Conservation (phyloP, 768 basidiomycete genomes). For the Tremella mesenterica region DNA sequence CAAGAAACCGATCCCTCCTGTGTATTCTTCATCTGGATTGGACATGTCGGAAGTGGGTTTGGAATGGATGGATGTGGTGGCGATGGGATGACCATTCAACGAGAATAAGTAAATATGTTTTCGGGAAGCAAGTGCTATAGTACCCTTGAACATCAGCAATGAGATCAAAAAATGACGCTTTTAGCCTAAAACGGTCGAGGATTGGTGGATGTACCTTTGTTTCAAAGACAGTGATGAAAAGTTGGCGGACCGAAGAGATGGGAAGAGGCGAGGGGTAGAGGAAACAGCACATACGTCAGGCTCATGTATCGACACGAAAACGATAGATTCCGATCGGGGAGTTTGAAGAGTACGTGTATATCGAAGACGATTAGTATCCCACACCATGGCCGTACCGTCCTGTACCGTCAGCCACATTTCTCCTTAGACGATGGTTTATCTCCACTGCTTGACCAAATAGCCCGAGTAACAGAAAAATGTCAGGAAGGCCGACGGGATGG, state of each 20-base stretch:
- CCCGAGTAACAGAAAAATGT: too few relatives aligned
- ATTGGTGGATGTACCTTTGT: neutral
- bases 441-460: too few relatives aligned
- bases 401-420: constrained; percentile 1
- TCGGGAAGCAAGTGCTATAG: constrained; percentile 73
- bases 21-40: constrained; percentile 49
- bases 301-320: constrained; percentile 70
- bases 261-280: neutral
- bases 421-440: too few relatives aligned
- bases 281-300: constrained; percentile 57
- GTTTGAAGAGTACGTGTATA: constrained; percentile 65
- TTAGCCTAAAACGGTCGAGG: too few relatives aligned
- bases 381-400: constrained; percentile 76
- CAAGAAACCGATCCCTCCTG: constrained; percentile 75
- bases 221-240: too few relatives aligned
- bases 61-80: constrained; percentile 43
- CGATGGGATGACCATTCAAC: constrained; percentile 73
- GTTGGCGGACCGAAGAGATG: neutral
- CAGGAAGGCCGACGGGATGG: too few relatives aligned
- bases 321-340: constrained; percentile 59
- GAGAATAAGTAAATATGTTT: constrained; percentile 69
- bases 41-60: constrained; percentile 12
- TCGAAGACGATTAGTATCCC: constrained; percentile 77
- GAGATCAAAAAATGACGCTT: too few relatives aligned
- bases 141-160: constrained; percentile 53